A percentile compares a stretch with the other conserved stretches of the same genome.
Conservation (phyloP, 257 asterid species). For the Striga asiatica region DNA sequence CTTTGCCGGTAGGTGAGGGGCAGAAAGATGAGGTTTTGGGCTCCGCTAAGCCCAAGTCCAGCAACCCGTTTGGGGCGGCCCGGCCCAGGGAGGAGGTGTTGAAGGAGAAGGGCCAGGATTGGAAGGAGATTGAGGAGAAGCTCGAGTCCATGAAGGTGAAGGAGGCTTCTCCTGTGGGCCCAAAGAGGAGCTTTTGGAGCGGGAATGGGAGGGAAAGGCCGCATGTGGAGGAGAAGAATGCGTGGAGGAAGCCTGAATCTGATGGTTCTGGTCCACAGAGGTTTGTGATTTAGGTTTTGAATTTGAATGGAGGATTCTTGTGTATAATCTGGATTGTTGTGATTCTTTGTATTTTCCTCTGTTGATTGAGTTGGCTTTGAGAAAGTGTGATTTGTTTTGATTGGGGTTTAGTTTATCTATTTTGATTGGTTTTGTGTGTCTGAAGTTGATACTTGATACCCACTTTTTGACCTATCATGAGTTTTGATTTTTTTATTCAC, state of each 20-base stretch:
- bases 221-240: slow-evolving; percentile 34
- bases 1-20: slow-evolving; percentile 36
- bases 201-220: slow-evolving; percentile 44
- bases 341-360: not conserved
- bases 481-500: not conserved
- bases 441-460: no score
- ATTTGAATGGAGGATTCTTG: not conserved
- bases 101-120: slow-evolving; percentile 90
- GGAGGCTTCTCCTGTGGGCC: slow-evolving; percentile 27
- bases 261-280: slow-evolving; percentile 49
- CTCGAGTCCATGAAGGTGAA: slow-evolving; percentile 49
- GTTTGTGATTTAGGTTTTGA: slow-evolving; percentile 33
- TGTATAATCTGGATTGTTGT: not conserved
- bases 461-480: no score
- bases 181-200: slow-evolving; percentile 51
- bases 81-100: slow-evolving; percentile 97
- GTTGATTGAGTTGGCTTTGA: not conserved
- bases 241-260: slow-evolving; percentile 68
- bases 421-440: no score
- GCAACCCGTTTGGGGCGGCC: slow-evolving; percentile 79
- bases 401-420: no score
- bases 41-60: slow-evolving; percentile 42
- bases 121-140: slow-evolving; percentile 78
- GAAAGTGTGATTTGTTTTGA: no score
- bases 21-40: slow-evolving; percentile 20